Evolutionary conservation across 139 green algal species (phyloP).

Genomic region (Coelastrella sp.): DNA sequence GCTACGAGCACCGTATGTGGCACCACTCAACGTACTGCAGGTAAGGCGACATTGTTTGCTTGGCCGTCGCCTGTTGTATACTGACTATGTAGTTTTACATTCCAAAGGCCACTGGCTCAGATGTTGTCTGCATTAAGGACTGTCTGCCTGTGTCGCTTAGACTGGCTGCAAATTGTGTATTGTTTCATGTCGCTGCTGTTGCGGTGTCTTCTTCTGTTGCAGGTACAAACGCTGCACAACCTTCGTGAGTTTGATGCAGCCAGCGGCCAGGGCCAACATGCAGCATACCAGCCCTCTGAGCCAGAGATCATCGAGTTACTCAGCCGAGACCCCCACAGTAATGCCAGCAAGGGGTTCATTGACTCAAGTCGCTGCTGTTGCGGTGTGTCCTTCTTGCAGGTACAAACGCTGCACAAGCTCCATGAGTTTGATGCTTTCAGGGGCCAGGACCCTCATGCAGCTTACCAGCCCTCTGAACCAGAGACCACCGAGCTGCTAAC

Average conservation of each 20-base stretch:
- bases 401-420: slow-evolving; percentile 41
- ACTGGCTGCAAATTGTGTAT: too few species aligned
- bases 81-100: too few species aligned
- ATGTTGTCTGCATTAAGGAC: too few species aligned
- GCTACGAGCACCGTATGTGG: slow-evolving; percentile 91
- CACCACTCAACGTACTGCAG: slow-evolving; percentile 95
- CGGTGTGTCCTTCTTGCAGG: not conserved
- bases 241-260: slow-evolving; percentile 37
- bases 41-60: too few species aligned
- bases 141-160: too few species aligned
- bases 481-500: slow-evolving; percentile 70
- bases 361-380: too few species aligned
- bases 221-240: slow-evolving; percentile 44
- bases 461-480: slow-evolving; percentile 51
- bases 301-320: slow-evolving; percentile 69
- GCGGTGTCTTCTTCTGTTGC: not conserved
- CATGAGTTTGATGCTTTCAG: slow-evolving; percentile 23
- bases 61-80: too few species aligned
- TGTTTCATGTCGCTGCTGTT: too few species aligned
- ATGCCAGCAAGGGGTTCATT: too few species aligned
- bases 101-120: too few species aligned
- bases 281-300: slow-evolving; percentile 51
- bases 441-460: not conserved
- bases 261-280: not conserved
- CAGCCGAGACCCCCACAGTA: slow-evolving; percentile 49